Conservation (phyloP, 1,284 basidiomycete genomes). For the Schizopora paradoxa region DNA sequence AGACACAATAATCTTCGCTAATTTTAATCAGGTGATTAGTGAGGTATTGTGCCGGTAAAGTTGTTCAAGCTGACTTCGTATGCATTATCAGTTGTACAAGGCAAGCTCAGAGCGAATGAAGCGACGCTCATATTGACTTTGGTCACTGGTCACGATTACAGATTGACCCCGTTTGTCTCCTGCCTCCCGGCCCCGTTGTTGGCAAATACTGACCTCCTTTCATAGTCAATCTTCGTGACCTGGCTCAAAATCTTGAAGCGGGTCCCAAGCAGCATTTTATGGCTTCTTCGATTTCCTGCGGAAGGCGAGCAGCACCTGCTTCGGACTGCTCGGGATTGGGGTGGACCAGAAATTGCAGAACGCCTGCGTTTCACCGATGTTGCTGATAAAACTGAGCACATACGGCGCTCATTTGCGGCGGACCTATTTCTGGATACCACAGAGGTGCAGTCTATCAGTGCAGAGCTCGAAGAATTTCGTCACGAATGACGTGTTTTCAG, state of each 20-base stretch:
- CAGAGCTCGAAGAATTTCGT: not conserved
- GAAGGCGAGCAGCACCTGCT: constrained; percentile 50
- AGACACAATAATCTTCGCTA: constrained; percentile 52
- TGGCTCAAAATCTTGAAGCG: constrained; percentile 51
- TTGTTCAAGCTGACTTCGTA: constrained; percentile 18
- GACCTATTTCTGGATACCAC: constrained; percentile 61
- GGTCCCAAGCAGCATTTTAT: constrained; percentile 51
- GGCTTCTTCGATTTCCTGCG: constrained; percentile 56
- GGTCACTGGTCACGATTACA: constrained; percentile 21
- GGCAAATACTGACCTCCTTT: not conserved
- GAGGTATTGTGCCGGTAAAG: constrained; percentile 4
- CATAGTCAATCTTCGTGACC: constrained; percentile 42
- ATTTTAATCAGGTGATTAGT: constrained; percentile 51
- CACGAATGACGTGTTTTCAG: constrained; percentile 24
- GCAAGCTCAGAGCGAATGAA: constrained; percentile 21
- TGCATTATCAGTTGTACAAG: constrained; percentile 40
- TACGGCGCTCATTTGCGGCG: constrained; percentile 47
- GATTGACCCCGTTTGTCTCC: constrained; percentile 44
- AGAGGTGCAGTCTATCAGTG: too few species aligned
- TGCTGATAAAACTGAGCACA: constrained; percentile 47
- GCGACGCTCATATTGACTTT: not conserved
- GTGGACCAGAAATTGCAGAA: constrained; percentile 46
- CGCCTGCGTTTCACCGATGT: constrained; percentile 57
- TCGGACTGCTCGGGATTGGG: constrained; percentile 46
- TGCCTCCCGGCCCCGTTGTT: too few species aligned